Conservation (phyloP, 2,329 filamentous ascomycete species). For the Fusarium paranaense region DNA sequence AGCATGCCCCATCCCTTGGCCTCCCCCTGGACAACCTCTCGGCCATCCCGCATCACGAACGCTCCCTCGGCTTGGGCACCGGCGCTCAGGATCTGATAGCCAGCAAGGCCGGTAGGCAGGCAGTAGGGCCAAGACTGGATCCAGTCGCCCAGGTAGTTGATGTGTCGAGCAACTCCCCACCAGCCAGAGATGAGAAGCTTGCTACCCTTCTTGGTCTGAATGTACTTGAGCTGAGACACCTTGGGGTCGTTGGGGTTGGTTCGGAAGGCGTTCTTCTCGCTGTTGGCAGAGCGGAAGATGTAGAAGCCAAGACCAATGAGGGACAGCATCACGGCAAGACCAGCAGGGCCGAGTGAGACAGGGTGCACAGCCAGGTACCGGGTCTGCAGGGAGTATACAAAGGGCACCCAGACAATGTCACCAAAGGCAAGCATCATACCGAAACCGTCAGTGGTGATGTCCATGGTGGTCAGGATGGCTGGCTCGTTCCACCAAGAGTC, state of each 20-base stretch:
- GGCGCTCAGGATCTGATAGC: conserved; percentile 77
- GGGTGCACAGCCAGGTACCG: conserved; percentile 89
- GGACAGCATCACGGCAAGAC: conserved; percentile 72
- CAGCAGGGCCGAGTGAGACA: conserved; percentile 77
- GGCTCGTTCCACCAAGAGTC: conserved; percentile 90
- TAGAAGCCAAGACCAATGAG: conserved; percentile 82
- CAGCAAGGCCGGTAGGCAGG: conserved; percentile 85
- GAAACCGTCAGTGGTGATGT: conserved; percentile 92
- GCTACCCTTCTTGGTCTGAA: conserved; percentile 85
- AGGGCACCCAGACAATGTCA: conserved; percentile 93
- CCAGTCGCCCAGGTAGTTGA: conserved; percentile 98
- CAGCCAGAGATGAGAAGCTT: conserved; percentile 87
- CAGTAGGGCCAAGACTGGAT: conserved; percentile 92
- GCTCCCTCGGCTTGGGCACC: conserved; percentile 64
- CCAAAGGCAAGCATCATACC: conserved; percentile 96
- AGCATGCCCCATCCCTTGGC: conserved; percentile 86
- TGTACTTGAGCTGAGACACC: conserved; percentile 84
- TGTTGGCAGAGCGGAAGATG: conserved; percentile 95
- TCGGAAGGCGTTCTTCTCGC: conserved; percentile 94
- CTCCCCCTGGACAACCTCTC: conserved; percentile 76
- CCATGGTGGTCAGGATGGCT: conserved; percentile 91
- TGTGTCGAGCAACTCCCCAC: conserved; percentile 93
- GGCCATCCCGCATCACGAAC: conserved; percentile 68
- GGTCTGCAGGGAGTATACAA: conserved; percentile 86
- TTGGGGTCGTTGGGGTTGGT: conserved; percentile 84